A percentile compares a stretch with the other conserved stretches of the same genome.
Conservation (phyloP, 225 moss, liverwort and hornwort species). For the Neckera pumila region DNA sequence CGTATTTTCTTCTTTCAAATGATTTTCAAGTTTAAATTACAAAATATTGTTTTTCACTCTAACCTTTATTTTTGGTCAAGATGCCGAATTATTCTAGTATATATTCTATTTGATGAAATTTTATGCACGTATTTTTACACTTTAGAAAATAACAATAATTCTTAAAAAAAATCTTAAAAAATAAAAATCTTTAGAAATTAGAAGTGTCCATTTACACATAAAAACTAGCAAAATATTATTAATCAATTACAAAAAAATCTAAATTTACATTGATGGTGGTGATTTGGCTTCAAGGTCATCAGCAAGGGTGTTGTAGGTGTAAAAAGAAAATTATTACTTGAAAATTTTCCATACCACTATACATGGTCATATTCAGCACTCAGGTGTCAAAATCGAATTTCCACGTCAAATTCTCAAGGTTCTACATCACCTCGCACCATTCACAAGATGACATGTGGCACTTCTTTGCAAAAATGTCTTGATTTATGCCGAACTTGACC, state of each 20-base stretch:
- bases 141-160: neutral
- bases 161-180: neutral
- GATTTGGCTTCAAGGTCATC: neutral
- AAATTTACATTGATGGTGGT: neutral
- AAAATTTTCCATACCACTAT: neutral
- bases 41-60: neutral
- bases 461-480: neutral
- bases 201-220: neutral
- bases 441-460: neutral
- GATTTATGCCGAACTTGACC: rapidly evolving
- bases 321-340: neutral
- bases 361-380: too few species aligned
- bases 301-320: neutral
- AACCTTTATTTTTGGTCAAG: neutral
- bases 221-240: neutral
- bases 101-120: neutral
- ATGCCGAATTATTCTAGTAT: neutral
- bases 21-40: neutral
- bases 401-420: rapidly evolving
- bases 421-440: neutral
- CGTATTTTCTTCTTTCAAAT: neutral
- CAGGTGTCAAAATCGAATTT: neutral
- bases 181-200: neutral
- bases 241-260: neutral
- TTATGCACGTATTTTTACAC: neutral